phyloP scores from a whole-genome alignment of 768 basidiomycete genomes.

The Solioccasus polychromus region DNA sequence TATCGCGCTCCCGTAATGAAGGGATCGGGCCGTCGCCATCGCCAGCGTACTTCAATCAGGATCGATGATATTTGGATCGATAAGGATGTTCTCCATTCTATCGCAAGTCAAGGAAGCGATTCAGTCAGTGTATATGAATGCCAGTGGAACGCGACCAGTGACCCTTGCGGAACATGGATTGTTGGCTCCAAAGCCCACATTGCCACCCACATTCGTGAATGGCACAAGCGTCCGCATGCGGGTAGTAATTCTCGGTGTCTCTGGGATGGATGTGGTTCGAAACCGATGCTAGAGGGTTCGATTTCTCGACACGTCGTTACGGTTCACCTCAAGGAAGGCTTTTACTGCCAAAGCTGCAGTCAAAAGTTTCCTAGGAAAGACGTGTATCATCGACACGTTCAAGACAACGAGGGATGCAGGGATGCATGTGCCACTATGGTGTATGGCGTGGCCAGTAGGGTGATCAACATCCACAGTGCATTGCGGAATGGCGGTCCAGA shows the following conservation, averaged over 20 bases:
- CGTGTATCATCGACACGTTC: constrained; percentile 5
- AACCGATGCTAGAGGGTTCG: constrained; percentile 3
- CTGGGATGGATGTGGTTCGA: constrained; percentile 5
- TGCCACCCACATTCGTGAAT: constrained; percentile 8
- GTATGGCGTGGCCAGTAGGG: background rate
- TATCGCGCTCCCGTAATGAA: too few species aligned
- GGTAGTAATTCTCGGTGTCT: background rate
- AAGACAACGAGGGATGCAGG: background rate
- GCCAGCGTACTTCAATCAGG: background rate
- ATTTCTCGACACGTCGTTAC: constrained; percentile 9
- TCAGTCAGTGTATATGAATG: constrained; percentile 9
- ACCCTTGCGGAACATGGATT: constrained; percentile 12
- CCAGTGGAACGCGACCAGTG: constrained; percentile 1
- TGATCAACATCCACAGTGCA: too few species aligned
- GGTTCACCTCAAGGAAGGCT: constrained; percentile 4
- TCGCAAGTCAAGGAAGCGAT: background rate
- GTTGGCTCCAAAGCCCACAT: constrained; percentile 1
- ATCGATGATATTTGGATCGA: constrained; percentile 5
- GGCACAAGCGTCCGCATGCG: constrained; percentile 2
- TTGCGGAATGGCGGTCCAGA: too few species aligned
- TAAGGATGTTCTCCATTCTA: background rate
- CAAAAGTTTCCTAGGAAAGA: constrained; percentile 2
- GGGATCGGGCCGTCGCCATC: background rate
- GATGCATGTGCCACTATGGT: background rate
- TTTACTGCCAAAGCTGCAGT: constrained; percentile 5